phyloP scores from a whole-genome alignment of 75 land plant genomes.

The Pinus albicaulis region DNA sequence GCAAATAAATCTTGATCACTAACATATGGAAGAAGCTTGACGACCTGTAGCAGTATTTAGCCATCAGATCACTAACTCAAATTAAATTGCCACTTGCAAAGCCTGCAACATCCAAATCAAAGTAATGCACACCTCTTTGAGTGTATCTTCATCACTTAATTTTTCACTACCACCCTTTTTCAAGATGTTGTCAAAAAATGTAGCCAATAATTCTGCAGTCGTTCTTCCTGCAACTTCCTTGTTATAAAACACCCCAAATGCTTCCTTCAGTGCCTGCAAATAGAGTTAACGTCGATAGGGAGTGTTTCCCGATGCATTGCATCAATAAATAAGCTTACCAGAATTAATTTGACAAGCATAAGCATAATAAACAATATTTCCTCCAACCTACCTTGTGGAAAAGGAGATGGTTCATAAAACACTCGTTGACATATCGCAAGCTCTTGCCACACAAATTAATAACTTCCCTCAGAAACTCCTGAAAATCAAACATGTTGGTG shows the following conservation, averaged over 20 bases:
- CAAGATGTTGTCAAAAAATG: constrained; percentile 92
- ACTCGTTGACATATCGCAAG: constrained; percentile 84
- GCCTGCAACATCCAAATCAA: not conserved
- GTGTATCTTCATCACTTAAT: constrained; percentile 93
- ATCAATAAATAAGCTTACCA: no score
- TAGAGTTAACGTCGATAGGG: not conserved
- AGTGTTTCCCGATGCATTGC: not conserved
- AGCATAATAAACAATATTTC: not conserved
- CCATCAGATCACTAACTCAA: not conserved
- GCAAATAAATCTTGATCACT: constrained; percentile 98
- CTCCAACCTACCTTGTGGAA: constrained; percentile 83
- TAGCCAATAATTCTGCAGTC: constrained; percentile 90
- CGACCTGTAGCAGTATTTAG: constrained; percentile 56
- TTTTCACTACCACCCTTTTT: constrained; percentile 99
- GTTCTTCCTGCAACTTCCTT: constrained; percentile 95
- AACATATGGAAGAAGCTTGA: constrained; percentile 91
- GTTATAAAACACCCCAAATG: constrained; percentile 95
- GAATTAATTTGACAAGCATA: not conserved
- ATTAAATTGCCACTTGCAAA: not conserved
- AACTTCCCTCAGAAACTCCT: constrained; percentile 89
- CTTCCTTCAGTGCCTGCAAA: constrained; percentile 87
- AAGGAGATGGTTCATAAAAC: constrained; percentile 83
- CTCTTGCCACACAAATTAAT: constrained; percentile 95
- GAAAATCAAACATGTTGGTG: constrained; percentile 8
- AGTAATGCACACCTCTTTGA: constrained; percentile 70